Evolutionary conservation across 495 filamentous ascomycete genomes (phyloP), one percentile per base, ranked within the genome.

Genomic region (Lasiosphaeriaceae sp.): DNA sequence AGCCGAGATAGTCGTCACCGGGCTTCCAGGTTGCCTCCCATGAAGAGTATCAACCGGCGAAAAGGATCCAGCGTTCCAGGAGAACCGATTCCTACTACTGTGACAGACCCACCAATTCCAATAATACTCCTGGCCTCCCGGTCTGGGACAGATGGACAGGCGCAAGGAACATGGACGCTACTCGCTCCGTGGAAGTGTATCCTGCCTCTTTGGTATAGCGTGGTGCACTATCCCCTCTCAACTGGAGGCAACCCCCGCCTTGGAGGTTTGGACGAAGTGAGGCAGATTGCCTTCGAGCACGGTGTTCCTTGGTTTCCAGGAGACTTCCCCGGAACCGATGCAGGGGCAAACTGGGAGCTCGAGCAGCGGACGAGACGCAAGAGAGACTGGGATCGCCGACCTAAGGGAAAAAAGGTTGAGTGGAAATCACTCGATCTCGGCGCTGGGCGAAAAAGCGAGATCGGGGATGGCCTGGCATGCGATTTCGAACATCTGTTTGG

Each of bases 181-280:
- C 77, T 97, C 29, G 75, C 94, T 2, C 94, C 94, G 0, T 97
- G 94, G 92, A 93, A 91, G 64, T 96, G 90, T 60, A 86, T 97
- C 26, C 71, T 80, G 20, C 85, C 91, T 1, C 74, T 97, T 35
- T 98, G 94, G 94, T 89, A 93, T 63, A 80, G 83, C 16, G 63
- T 98, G 12, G 86, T 96, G 82, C 89, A 89, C 65, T 93, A 89
- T 65, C 90, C 92, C 0, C 76, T 95, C 1, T 90, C 88, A 2
- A 86, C 85, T 11, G 89, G 90, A 22, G 83, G 88, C 2, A 91
- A 88, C 46, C 84, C 89, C 9, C 79, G 87, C 26, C 90, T 97
- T 61, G 93, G 90, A 17, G 93, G 94, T 2, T 61, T 97, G 24
- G 78, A 88, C 23, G 86, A 97, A 68, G 77, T 84, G 51, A 77